Base-by-base conservation (phyloP, 306 rosid genomes). In the Heteromeles arbutifolia region DNA sequence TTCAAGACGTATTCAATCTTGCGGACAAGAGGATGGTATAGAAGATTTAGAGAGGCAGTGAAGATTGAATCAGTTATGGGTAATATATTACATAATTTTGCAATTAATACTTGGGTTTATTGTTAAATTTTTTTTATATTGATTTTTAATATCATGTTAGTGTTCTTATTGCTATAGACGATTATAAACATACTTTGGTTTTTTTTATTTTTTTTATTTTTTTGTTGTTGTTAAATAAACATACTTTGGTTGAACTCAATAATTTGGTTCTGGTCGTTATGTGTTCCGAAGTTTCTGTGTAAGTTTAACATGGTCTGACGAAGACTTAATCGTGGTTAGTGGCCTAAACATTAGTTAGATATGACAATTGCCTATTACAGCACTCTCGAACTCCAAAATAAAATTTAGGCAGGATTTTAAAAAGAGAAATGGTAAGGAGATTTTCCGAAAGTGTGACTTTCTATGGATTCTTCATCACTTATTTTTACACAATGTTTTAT, bases 31-130 rank as follows among this genome's bases (percentile, higher is more conserved):
- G 28, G 73, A 61, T 70, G 65, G 45, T 58, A 64, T 75, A 13
- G 84, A 78, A 11, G 96, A 90, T 67, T 78, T 88, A 69, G 96
- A 90, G 84, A 86, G 88, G 9, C 90, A 85, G 67, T 86, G 73
- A 74, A 43, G 21, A 76, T 71, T 50, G 7, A 31, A 18, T 17
- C 63, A 48, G 8, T 17, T 34, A 4, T 26, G 21, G 50, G 24
- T 45, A 32, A 66, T 43, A 44, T 29, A 59, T 4, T 19, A 61
- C 50, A 28, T 21, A 59, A 22, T 59, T 59, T 61, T 43, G 31
- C 71, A 31, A 54, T 15, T 7, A 11, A 54, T 53, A 72, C 54
- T 72, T 54, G 9, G 2, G 5, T 58, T 58, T 14, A 5, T 58
- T 41, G 24, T 22, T 37, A 41, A 6, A 1, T 9, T 3, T 69